Conservation (phyloP, 306 rosid species). For the Begonia masoniana region DNA sequence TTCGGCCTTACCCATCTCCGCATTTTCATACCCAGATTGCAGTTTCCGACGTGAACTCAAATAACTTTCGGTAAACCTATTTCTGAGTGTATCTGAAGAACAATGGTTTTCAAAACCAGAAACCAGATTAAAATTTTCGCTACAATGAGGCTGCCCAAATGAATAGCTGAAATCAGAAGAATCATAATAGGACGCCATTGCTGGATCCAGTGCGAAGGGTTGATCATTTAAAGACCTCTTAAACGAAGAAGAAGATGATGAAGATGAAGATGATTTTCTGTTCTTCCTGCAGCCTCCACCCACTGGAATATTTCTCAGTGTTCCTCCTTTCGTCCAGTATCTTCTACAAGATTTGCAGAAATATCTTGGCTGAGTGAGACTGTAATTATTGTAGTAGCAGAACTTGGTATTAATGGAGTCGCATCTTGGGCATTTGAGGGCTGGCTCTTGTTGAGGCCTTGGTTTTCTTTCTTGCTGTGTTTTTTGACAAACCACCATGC, state of each 20-base stretch:
- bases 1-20: constrained; percentile 3
- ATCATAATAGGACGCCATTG: constrained; percentile 6
- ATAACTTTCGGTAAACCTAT: background rate
- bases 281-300: constrained; percentile 85
- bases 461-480: constrained; percentile 23
- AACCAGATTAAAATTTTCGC: background rate
- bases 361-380: constrained; percentile 86
- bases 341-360: constrained; percentile 96
- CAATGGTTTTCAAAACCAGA: background rate
- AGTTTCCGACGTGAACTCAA: no score
- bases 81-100: background rate
- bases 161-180: constrained; percentile 1
- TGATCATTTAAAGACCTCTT: constrained; percentile 5
- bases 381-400: constrained; percentile 95
- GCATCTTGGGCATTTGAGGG: constrained; percentile 81
- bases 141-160: background rate
- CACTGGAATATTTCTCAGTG: constrained; percentile 78
- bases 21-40: background rate
- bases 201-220: background rate
- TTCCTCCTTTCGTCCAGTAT: constrained; percentile 95
- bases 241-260: constrained; percentile 6
- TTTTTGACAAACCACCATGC: constrained; percentile 9
- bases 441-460: constrained; percentile 15
- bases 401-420: constrained; percentile 89
- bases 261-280: constrained; percentile 35